Conservation (phyloP, 306 rosid species). For the Boehmeria nivea region DNA sequence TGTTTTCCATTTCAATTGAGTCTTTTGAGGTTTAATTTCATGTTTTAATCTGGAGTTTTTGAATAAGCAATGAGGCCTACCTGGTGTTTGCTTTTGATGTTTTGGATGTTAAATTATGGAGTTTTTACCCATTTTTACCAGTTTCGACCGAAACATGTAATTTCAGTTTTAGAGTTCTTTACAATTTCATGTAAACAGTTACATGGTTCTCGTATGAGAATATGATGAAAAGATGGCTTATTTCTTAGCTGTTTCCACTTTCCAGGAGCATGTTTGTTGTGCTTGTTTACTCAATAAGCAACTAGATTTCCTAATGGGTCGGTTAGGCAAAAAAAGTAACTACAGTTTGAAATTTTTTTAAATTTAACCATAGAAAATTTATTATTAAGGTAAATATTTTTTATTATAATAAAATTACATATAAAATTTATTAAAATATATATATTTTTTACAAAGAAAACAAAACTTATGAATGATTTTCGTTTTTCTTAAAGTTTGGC, state of each 20-base stretch:
- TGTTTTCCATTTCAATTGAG: constrained; percentile 16
- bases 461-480: too few relatives aligned
- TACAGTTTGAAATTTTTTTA: too few relatives aligned
- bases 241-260: background rate
- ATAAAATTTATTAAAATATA: too few relatives aligned
- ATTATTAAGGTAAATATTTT: too few relatives aligned
- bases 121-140: background rate
- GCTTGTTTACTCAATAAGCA: too few relatives aligned
- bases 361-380: too few relatives aligned
- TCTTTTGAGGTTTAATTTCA: constrained; percentile 6
- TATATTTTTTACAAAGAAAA: too few relatives aligned
- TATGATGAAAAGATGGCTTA: background rate
- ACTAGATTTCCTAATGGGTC: too few relatives aligned
- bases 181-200: constrained; percentile 4
- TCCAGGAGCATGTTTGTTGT: too few relatives aligned
- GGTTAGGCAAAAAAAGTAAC: too few relatives aligned
- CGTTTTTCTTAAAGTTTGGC: too few relatives aligned
- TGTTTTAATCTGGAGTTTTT: background rate
- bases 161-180: background rate
- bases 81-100: background rate
- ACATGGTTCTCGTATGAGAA: background rate
- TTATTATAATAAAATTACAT: too few relatives aligned
- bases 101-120: background rate
- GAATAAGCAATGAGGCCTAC: constrained; percentile 22
- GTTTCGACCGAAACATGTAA: background rate